Percentiles rank a stretch among this genome's conserved stretches.
Conservation (phyloP, 2,329 filamentous ascomycete species). For the Arthroderma sp. region DNA sequence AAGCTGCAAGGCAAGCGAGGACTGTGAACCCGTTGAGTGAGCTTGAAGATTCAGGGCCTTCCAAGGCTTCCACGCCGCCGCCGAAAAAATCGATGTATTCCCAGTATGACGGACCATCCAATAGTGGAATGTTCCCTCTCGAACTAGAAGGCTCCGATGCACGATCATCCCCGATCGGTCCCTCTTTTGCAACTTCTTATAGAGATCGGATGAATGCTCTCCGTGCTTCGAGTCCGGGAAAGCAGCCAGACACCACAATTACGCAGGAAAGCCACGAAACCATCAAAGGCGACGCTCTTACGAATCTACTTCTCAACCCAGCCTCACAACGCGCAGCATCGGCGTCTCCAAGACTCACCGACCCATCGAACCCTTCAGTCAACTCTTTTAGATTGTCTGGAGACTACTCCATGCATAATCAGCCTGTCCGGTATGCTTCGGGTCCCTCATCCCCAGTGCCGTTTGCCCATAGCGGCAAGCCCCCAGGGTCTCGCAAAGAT, state of each 20-base stretch:
- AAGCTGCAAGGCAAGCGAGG: constrained; percentile 58
- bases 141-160: constrained; percentile 55
- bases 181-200: constrained; percentile 53
- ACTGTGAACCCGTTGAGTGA: constrained; percentile 45
- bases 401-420: background rate
- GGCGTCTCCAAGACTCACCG: constrained; percentile 19
- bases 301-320: constrained; percentile 35
- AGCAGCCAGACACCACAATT: constrained; percentile 8
- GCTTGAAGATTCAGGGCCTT: constrained; percentile 19
- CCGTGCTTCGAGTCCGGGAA: constrained; percentile 22
- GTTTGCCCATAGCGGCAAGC: background rate
- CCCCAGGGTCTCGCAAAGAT: background rate
- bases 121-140: constrained; percentile 48
- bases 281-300: constrained; percentile 35
- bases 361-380: background rate
- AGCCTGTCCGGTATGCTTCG: background rate
- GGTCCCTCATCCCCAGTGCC: background rate
- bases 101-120: constrained; percentile 37
- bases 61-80: background rate
- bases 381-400: background rate
- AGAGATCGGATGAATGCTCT: constrained; percentile 36
- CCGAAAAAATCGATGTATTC: constrained; percentile 17
- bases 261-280: constrained; percentile 30
- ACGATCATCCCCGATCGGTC: constrained; percentile 43
- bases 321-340: constrained; percentile 27